Evolutionary conservation across 805 yeast genomes (phyloP).

Genomic region (Yamadazyma kitorensis): DNA sequence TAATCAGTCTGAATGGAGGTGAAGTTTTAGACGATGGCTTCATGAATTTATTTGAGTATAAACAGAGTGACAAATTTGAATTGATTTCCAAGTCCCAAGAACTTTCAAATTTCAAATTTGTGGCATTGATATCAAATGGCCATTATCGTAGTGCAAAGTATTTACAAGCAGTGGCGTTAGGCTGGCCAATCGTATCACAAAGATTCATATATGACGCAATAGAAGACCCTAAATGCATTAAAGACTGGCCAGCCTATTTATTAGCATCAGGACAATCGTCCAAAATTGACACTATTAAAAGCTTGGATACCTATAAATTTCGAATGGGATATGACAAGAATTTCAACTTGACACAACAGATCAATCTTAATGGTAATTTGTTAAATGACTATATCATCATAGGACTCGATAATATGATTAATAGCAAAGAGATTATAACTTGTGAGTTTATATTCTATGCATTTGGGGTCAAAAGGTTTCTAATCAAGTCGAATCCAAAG

Average conservation of each 20-base stretch:
- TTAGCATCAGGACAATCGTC: slow-evolving; percentile 72
- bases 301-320: slow-evolving; percentile 49
- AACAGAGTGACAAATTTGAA: slow-evolving; percentile 7
- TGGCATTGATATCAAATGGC: slow-evolving; percentile 60
- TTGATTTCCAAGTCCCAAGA: slow-evolving; percentile 5
- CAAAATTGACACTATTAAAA: slow-evolving; percentile 40
- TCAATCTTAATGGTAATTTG: slow-evolving; percentile 34
- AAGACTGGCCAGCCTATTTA: slow-evolving; percentile 51
- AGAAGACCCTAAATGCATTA: slow-evolving; percentile 14
- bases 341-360: slow-evolving; percentile 36
- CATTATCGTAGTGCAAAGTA: slow-evolving; percentile 70
- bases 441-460: slow-evolving; percentile 45
- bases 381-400: slow-evolving; percentile 37
- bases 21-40: slow-evolving; percentile 34
- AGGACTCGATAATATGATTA: slow-evolving; percentile 24
- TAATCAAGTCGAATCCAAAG: slow-evolving; percentile 1
- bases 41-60: slow-evolving; percentile 24
- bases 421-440: slow-evolving; percentile 28
- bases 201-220: slow-evolving; percentile 53
- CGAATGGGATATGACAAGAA: slow-evolving; percentile 33
- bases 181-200: slow-evolving; percentile 80
- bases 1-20: slow-evolving; percentile 18
- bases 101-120: slow-evolving; percentile 43
- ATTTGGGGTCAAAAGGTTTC: slow-evolving; percentile 39
- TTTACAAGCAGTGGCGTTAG: slow-evolving; percentile 70